Evolutionary conservation across 331 rosid genomes (phyloP), one percentile per base, ranked within the genome.

Genomic region (Malus hybrid): DNA sequence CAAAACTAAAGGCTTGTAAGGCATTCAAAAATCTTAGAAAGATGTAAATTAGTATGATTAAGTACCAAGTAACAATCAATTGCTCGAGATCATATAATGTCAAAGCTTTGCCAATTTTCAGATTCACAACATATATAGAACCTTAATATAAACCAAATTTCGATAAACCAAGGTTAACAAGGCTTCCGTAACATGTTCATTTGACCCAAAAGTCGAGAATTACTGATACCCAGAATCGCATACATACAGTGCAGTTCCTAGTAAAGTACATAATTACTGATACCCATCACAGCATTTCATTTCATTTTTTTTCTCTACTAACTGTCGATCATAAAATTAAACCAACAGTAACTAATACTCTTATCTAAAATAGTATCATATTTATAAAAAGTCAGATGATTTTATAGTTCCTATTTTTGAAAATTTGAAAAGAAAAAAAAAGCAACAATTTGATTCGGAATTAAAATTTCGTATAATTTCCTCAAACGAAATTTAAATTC

Each of bases 401-500:
- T 66, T 18, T 34, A 33, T 8, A 33, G 27, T 33, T 34, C 2
- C 22, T 36, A 33, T n/a, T 36, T 2, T 7, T 20, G 67, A 36
- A 57, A 44, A 2, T 36, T 39, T 36, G 46, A 57, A 72, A 22
- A 52, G 16, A 4, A 19, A 13, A 27, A 60, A 42, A 19, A 39
- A 42, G 18, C 27, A 48, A 5, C 61, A 73, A 73, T 55, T 48
- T 46, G 52, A 46, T 46, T 46, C 52, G 2, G 2, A 46, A 46
- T 46, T 46, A 12, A 12, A 46, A 46, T 46, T 46, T 46, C 52
- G 16, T 46, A 46, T 12, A 46, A 46, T 46, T 46, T 46, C 52
- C 52, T 18, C 76, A 80, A 67, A 18, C 57, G 54, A 36, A 46
- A 31, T 27, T 19, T 18, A 82, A 77, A n/a, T 52, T 71, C 6